Evolutionary conservation across 306 rosid genomes (phyloP).

Genomic region (Herpetospermum pedunculosum): DNA sequence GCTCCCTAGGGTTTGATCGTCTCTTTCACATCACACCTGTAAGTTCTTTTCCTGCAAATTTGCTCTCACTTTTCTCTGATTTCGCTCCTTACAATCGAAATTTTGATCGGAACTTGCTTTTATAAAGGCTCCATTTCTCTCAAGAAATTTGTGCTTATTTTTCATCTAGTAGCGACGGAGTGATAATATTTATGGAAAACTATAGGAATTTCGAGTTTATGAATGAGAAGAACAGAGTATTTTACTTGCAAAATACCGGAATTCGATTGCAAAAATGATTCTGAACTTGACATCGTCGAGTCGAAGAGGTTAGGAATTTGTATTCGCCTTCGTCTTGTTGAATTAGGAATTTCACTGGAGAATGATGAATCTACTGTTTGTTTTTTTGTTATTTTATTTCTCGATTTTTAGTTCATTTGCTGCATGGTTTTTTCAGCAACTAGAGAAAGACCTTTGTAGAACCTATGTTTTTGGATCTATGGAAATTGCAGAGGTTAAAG

Average conservation of each 20-base stretch:
- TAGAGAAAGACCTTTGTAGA: neutral
- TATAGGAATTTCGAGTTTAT: slow-evolving; percentile 10
- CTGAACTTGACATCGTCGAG: slow-evolving; percentile 12
- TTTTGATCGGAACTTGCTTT: neutral
- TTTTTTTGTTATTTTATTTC: neutral
- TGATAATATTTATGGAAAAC: neutral
- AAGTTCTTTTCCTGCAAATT: neutral
- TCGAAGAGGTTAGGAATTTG: slow-evolving; percentile 1
- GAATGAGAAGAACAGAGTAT: neutral
- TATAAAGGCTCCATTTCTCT: neutral
- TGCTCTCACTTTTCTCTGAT: neutral
- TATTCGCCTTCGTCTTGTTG: neutral
- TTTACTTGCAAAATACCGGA: too few relatives aligned
- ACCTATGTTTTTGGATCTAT: slow-evolving; percentile 4
- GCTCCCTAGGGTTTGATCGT: neutral
- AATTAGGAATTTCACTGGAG: neutral
- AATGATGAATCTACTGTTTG: neutral
- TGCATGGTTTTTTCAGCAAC: slow-evolving; percentile 10
- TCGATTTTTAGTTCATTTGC: slow-evolving; percentile 12
- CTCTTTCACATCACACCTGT: neutral
- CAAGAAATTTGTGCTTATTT: neutral
- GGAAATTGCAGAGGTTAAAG: neutral
- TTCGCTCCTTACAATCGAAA: neutral
- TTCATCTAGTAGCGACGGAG: neutral
- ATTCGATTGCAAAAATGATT: slow-evolving; percentile 1